Evolutionary conservation across 495 filamentous ascomycete genomes (phyloP).

Genomic region (Talaromyces borbonicus): DNA sequence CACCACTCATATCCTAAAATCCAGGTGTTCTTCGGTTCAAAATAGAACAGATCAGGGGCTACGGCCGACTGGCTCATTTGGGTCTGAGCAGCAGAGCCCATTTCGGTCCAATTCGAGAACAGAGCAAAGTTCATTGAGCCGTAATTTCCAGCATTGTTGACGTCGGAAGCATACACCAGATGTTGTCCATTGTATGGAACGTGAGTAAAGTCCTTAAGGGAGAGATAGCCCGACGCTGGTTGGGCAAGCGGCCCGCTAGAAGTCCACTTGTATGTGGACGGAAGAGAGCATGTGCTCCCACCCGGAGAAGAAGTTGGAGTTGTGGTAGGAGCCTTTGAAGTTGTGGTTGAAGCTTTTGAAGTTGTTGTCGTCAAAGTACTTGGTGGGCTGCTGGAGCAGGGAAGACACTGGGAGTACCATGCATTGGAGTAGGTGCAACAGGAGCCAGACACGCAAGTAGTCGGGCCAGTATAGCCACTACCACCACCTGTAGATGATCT

Average conservation of each 20-base stretch:
- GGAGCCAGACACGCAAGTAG: neutral
- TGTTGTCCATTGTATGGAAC: conserved; percentile 44
- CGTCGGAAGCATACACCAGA: conserved; percentile 42
- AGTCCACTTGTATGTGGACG: conserved; percentile 46
- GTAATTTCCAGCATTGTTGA: conserved; percentile 29
- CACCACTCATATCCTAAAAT: conserved; percentile 55
- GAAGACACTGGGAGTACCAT: conserved; percentile 5
- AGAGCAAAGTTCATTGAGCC: conserved; percentile 49
- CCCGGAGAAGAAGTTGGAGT: neutral
- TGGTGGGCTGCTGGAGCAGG: neutral
- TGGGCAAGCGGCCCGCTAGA: conserved; percentile 36
- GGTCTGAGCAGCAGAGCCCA: conserved; percentile 45
- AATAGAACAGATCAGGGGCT: conserved; percentile 53
- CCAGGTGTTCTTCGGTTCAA: conserved; percentile 49
- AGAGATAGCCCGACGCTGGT: conserved; percentile 41
- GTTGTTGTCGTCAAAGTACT: conserved; percentile 1
- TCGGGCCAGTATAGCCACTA: neutral
- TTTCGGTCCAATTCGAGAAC: conserved; percentile 44
- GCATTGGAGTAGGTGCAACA: conserved; percentile 3
- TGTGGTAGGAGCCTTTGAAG: neutral
- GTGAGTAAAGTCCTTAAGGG: conserved; percentile 50
- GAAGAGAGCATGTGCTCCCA: conserved; percentile 34
- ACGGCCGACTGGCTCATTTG: conserved; percentile 38
- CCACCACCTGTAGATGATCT: neutral
- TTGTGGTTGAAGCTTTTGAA: neutral